Evolutionary conservation across 768 basidiomycete species (phyloP).

Genomic region (Hericium coralloides): DNA sequence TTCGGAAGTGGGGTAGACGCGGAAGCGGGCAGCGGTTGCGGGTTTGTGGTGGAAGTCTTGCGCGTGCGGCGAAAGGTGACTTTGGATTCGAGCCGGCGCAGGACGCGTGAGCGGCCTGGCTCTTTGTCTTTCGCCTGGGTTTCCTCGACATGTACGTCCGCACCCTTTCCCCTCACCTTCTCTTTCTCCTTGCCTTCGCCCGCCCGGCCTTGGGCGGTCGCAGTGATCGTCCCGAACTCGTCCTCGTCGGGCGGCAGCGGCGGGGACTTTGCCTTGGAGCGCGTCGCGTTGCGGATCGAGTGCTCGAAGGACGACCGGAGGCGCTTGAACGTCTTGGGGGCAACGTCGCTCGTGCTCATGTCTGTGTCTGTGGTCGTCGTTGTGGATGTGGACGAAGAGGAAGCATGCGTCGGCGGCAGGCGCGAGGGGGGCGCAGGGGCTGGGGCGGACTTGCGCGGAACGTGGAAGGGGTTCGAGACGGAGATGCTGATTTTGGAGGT

Average conservation of each 20-base stretch:
- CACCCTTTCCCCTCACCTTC: not conserved
- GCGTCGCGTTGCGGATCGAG: slow-evolving; percentile 53
- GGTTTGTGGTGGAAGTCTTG: slow-evolving; percentile 29
- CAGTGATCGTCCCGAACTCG: slow-evolving; percentile 34
- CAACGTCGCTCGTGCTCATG: slow-evolving; percentile 16
- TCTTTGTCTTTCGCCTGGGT: slow-evolving; percentile 11
- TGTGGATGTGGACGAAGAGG: not conserved
- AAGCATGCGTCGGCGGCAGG: slow-evolving; percentile 22
- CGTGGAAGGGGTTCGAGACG: slow-evolving; percentile 34
- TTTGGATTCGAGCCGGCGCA: slow-evolving; percentile 29
- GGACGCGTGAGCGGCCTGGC: slow-evolving; percentile 29
- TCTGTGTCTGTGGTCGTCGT: slow-evolving; percentile 15
- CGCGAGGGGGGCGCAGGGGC: slow-evolving; percentile 24
- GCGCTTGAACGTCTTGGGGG: slow-evolving; percentile 51
- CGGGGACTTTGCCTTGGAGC: slow-evolving; percentile 38
- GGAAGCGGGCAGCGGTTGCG: slow-evolving; percentile 28
- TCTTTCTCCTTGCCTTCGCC: not conserved
- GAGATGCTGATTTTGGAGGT: slow-evolving; percentile 28
- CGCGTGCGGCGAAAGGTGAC: slow-evolving; percentile 26
- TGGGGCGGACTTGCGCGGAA: slow-evolving; percentile 24
- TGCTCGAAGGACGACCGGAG: slow-evolving; percentile 59
- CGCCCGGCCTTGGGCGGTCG: slow-evolving; percentile 9
- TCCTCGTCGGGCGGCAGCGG: slow-evolving; percentile 22
- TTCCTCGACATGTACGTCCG: slow-evolving; percentile 3
- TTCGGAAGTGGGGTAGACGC: slow-evolving; percentile 8